These are phyloP conservation scores for Cladorrhinum samala DNA, from an alignment of 495 filamentous ascomycete species.

Conservation along the genomic window DNA sequence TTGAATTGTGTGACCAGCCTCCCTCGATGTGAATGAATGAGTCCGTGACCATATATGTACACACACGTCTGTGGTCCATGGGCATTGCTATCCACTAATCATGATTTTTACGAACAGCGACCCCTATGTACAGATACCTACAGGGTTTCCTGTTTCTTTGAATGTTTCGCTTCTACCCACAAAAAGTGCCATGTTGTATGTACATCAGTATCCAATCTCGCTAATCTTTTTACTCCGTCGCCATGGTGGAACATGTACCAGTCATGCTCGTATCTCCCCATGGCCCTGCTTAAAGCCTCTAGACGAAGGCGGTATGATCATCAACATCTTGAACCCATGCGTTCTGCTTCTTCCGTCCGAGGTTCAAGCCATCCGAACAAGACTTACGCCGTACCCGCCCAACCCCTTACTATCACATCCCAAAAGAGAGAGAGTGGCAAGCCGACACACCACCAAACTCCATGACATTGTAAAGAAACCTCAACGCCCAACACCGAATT, in stretches of 20 bases:
- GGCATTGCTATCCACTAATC: too few relatives aligned
- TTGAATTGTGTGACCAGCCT: too few relatives aligned
- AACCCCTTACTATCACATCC: neutral
- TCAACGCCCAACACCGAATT: neutral
- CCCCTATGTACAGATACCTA: neutral
- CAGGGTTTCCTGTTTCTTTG: neutral
- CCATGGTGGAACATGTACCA: constrained; percentile 4
- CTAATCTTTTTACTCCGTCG: neutral
- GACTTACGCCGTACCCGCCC: neutral
- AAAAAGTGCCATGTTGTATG: neutral
- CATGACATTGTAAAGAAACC: neutral
- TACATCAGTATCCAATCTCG: neutral
- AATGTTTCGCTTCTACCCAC: neutral
- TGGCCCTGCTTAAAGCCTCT: neutral
- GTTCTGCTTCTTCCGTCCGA: neutral
- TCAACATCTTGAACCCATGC: constrained; percentile 1
- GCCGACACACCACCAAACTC: neutral
- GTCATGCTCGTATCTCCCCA: constrained; percentile 11
- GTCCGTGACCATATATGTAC: too few relatives aligned
- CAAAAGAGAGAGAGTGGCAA: neutral
- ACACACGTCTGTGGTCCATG: too few relatives aligned
- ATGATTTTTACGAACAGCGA: too few relatives aligned
- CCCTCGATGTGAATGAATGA: too few relatives aligned
- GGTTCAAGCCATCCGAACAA: neutral
- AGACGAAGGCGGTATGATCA: neutral